Percentiles rank a stretch among this genome's conserved stretches.
phyloP scores from a whole-genome alignment of 2,329 filamentous ascomycete species.

The Bipolaris bicolor region DNA sequence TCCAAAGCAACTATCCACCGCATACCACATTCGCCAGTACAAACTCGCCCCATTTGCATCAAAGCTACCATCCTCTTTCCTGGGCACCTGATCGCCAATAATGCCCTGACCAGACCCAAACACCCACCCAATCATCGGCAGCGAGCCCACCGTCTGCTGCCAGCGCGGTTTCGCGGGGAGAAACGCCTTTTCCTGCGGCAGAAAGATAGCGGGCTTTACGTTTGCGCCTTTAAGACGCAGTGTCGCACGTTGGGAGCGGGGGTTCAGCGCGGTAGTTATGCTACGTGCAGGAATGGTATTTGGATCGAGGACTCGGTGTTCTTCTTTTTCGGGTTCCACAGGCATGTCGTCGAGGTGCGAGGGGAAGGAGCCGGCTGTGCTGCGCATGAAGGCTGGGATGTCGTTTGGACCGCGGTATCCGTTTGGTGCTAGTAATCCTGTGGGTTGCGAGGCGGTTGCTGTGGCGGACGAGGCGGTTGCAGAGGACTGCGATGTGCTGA shows the following conservation, averaged over 20 bases:
- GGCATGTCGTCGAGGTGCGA: conserved; percentile 27
- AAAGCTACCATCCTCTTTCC: conserved; percentile 75
- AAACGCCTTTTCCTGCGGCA: conserved; percentile 55
- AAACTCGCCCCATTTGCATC: conserved; percentile 71
- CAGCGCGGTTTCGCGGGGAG: conserved; percentile 52
- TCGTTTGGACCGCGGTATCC: conserved; percentile 31
- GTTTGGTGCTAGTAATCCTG: conserved; percentile 5
- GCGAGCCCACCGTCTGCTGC: conserved; percentile 51
- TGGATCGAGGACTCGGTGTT: conserved; percentile 44
- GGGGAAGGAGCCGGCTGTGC: conserved; percentile 34
- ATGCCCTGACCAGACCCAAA: conserved; percentile 60
- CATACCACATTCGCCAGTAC: conserved; percentile 67
- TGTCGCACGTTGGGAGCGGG: conserved; percentile 29
- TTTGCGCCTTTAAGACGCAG: conserved; percentile 44
- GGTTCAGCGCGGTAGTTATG: conserved; percentile 30
- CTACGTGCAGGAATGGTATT: conserved; percentile 20
- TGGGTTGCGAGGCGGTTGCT: conserved; percentile 40
- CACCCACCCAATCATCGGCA: conserved; percentile 59
- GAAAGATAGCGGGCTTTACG: conserved; percentile 48
- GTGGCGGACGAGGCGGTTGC: conserved; percentile 52
- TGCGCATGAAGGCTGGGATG: conserved; percentile 20
- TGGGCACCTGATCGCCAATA: conserved; percentile 77
- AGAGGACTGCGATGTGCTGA: conserved; percentile 37
- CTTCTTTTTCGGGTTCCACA: conserved; percentile 12
- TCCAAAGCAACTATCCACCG: conserved; percentile 61